Evolutionary conservation across 1,139 yeast species (phyloP), one percentile per base, ranked within the genome.

Genomic region (Suhomyces ambrosiae): DNA sequence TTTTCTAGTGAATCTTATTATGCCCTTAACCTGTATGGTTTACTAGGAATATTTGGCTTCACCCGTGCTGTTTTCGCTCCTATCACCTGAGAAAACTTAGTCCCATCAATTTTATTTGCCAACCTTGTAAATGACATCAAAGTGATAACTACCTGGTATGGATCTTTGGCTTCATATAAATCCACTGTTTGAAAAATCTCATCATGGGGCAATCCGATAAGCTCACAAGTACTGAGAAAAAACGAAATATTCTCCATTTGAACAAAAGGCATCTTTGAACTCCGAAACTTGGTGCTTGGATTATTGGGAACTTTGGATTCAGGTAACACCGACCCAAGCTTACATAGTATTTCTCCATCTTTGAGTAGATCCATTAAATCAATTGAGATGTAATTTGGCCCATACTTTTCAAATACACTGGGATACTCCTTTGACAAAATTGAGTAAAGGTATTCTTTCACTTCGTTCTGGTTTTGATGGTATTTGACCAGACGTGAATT

Each of bases 211-310:
- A 88, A 81, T 1, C 94, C 92, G 30, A 82, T 65, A 3, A 53
- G 35, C 44, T 79, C 74, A 38, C 87, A 80, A 34, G 82, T 76
- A 11, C 68, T 61, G 23, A 88, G 63, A 53, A 87, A 88, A 45
- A 79, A 76, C 29, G 88, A 80, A 27, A 88, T 86, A 52, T 87
- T 87, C 55, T 88, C 96, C 95, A 87, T 87, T 63, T 83, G 88
- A 8, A 86, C 80, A 60, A 88, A 88, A 3, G 96, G 92, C 84
- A 86, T 81, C 35, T 67, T 68, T n/a, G 89, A 79, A 33, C 68
- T 69, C 54, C 83, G 86, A 58, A 60, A 82, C 47, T 70, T 78
- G 13, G 35, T 31, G 3, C 49, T 43, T 46, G 58, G 76, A 33
- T 63, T 63, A 60, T 30, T 65, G 52, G 56, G 75, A 58, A 21